Evolutionary conservation across 139 green algal species (phyloP).

Genomic region (Coelastrella sp.): DNA sequence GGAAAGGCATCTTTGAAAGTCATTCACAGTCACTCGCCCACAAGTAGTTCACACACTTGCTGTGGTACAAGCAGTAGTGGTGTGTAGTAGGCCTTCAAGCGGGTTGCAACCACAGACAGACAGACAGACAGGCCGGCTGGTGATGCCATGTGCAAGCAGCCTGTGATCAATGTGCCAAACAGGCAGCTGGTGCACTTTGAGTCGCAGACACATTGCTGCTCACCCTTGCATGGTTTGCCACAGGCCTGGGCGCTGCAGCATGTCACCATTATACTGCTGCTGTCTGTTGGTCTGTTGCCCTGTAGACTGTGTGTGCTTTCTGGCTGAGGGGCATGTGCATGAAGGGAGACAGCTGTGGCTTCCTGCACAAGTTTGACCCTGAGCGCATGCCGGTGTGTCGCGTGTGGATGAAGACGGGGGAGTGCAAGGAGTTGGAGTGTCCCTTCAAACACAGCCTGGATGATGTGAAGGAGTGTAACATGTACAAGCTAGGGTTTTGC

Average conservation of each 20-base stretch:
- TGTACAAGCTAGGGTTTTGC: slow-evolving; percentile 98
- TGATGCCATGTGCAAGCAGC: neutral
- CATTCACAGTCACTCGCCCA: too few species aligned
- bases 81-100: too few species aligned
- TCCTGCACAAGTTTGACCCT: slow-evolving; percentile 94
- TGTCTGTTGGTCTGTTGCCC: neutral
- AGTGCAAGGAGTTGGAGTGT: slow-evolving; percentile 93
- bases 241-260: neutral
- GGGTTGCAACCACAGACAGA: too few species aligned
- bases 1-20: too few species aligned
- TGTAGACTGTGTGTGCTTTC: slow-evolving; percentile 97
- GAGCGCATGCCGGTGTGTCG: slow-evolving; percentile 90
- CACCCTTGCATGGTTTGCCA: neutral
- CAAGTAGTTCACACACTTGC: too few species aligned
- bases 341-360: slow-evolving; percentile 96
- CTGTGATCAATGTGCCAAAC: neutral
- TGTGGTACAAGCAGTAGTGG: too few species aligned
- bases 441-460: slow-evolving; percentile 95
- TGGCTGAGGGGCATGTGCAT: slow-evolving; percentile 97
- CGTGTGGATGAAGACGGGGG: slow-evolving; percentile 49
- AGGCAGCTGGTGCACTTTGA: neutral
- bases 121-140: too few species aligned
- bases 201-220: neutral
- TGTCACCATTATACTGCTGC: neutral
- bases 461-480: slow-evolving; percentile 99